Evolutionary conservation across 148 eudicot species (phyloP).

Genomic region (Arctostaphylos glauca): DNA sequence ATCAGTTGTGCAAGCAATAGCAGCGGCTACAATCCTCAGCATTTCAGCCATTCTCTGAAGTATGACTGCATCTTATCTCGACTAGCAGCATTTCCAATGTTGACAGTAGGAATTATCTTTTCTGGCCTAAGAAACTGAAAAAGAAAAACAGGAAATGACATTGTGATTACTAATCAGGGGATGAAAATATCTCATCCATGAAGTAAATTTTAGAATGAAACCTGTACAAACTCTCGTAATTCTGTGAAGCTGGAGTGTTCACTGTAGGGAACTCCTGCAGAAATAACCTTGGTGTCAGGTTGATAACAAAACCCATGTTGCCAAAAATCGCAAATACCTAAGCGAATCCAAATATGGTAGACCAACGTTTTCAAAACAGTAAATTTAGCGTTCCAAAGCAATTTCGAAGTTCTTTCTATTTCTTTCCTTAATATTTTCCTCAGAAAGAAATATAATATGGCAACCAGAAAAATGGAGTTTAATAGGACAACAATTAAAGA

Average conservation of each 20-base stretch:
- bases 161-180: not conserved
- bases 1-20: too few species aligned
- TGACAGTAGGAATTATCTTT: constrained; percentile 70
- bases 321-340: too few species aligned
- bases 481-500: too few species aligned
- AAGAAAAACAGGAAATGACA: constrained; percentile 15
- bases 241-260: constrained; percentile 73
- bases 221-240: constrained; percentile 65
- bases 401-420: too few species aligned
- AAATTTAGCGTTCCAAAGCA: too few species aligned
- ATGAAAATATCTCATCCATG: not conserved
- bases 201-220: constrained; percentile 18
- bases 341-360: too few species aligned
- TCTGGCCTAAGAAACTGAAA: constrained; percentile 58
- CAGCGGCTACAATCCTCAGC: not conserved
- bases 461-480: too few species aligned
- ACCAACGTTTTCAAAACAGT: too few species aligned
- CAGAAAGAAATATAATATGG: too few species aligned
- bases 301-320: too few species aligned
- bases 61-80: constrained; percentile 63
- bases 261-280: constrained; percentile 69
- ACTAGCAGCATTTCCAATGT: constrained; percentile 46
- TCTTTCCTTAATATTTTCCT: too few species aligned
- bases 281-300: constrained; percentile 3
- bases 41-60: constrained; percentile 53